Conservation (phyloP, 306 rosid genomes). For the Bauhinia variegata region DNA sequence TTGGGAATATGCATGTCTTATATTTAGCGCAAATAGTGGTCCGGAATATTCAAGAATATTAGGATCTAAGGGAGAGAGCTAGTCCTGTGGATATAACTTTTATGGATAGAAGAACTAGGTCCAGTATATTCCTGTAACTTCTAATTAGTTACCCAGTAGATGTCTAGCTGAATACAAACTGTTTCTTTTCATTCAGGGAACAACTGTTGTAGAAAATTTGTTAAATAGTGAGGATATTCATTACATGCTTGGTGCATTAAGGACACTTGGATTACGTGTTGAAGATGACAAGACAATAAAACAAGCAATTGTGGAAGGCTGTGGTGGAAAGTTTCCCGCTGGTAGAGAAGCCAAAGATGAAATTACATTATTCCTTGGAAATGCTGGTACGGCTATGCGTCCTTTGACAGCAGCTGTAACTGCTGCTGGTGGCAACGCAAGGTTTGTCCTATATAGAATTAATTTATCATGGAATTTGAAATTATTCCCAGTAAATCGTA, state of each 20-base stretch:
- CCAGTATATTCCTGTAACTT: background rate
- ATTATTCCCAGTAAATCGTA: conserved; percentile 3
- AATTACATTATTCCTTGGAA: conserved; percentile 91
- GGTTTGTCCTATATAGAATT: conserved; percentile 49
- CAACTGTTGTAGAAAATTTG: conserved; percentile 94
- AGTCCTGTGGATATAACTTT: background rate
- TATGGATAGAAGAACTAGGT: background rate
- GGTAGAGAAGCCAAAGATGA: conserved; percentile 66
- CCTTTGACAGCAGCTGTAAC: conserved; percentile 94
- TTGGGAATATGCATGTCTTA: too few relatives aligned
- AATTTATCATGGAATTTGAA: conserved; percentile 4
- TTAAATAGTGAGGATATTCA: conserved; percentile 86
- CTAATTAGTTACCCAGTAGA: background rate
- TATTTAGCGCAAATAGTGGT: too few relatives aligned
- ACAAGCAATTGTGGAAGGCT: conserved; percentile 86
- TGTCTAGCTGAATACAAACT: conserved; percentile 11
- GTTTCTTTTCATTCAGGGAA: conserved; percentile 64
- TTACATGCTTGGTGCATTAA: conserved; percentile 94
- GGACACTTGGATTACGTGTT: conserved; percentile 75
- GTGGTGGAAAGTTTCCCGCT: conserved; percentile 84
- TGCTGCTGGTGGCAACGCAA: conserved; percentile 91
- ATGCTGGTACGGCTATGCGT: conserved; percentile 99
- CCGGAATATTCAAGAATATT: too few relatives aligned
- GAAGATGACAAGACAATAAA: conserved; percentile 76
- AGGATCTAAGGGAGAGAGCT: background rate